phyloP scores from a whole-genome alignment of 345 rosid genomes.

The Linum usitatissimum region DNA sequence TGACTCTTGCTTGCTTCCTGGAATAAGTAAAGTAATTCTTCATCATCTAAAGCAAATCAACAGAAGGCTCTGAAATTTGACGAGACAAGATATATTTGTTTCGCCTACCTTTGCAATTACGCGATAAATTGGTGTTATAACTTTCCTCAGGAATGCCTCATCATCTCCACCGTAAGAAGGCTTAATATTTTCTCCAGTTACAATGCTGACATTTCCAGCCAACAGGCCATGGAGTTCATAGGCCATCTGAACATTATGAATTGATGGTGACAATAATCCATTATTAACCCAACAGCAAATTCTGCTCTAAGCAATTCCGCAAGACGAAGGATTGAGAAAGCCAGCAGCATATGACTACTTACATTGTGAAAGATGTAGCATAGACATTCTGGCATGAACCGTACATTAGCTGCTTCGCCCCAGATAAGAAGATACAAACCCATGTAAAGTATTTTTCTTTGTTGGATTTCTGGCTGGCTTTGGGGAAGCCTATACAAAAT shows the following conservation, averaged over 20 bases:
- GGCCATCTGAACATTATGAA: constrained; percentile 21
- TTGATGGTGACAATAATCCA: background rate
- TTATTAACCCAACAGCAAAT: background rate
- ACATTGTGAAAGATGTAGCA: constrained; percentile 4
- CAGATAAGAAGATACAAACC: constrained; percentile 2
- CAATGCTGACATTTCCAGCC: constrained; percentile 57
- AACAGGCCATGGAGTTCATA: constrained; percentile 44
- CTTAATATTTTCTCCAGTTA: constrained; percentile 52
- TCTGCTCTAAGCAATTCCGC: background rate
- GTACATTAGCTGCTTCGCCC: background rate
- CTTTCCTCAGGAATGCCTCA: constrained; percentile 58
- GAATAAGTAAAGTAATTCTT: background rate
- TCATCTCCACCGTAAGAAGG: constrained; percentile 62
- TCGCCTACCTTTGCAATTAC: constrained; percentile 38
- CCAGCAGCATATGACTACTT: background rate
- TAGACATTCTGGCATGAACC: constrained; percentile 4
- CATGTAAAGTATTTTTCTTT: constrained; percentile 5
- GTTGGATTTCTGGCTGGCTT: background rate
- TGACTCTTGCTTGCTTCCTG: constrained; percentile 7
- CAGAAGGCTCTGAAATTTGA: constrained; percentile 7
- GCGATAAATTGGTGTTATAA: constrained; percentile 50
- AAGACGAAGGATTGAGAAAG: background rate
- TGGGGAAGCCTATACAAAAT: background rate
- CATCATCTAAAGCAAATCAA: background rate
- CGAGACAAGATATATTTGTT: background rate